Evolutionary conservation across 768 basidiomycete species (phyloP).

Genomic region (Macrolepiota albuminosa): DNA sequence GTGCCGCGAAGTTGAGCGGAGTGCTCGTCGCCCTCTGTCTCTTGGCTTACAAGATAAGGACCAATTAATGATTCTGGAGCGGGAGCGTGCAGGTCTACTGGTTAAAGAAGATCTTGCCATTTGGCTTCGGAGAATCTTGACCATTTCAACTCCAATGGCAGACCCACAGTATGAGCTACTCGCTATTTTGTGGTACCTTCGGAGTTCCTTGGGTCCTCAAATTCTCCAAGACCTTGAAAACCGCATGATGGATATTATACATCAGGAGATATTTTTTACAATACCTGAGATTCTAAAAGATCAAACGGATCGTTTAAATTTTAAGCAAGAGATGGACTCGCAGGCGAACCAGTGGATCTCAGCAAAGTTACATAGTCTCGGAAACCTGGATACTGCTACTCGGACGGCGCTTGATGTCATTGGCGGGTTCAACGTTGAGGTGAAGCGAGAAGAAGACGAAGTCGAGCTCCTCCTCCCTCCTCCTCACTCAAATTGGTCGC

Average conservation of each 20-base stretch:
- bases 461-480: slow-evolving; percentile 49
- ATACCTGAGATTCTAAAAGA: slow-evolving; percentile 72
- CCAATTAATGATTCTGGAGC: slow-evolving; percentile 62
- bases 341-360: slow-evolving; percentile 56
- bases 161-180: slow-evolving; percentile 56
- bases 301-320: slow-evolving; percentile 47
- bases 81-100: slow-evolving; percentile 68
- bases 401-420: slow-evolving; percentile 63
- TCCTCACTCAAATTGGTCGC: slow-evolving; percentile 56
- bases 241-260: slow-evolving; percentile 57
- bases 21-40: slow-evolving; percentile 74
- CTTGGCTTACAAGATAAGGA: slow-evolving; percentile 45
- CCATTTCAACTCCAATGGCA: slow-evolving; percentile 32
- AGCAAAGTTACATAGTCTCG: slow-evolving; percentile 52
- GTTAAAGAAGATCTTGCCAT: slow-evolving; percentile 67
- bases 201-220: slow-evolving; percentile 54
- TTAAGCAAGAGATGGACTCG: slow-evolving; percentile 56
- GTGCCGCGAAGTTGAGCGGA: slow-evolving; percentile 86
- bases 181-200: slow-evolving; percentile 58
- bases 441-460: slow-evolving; percentile 77
- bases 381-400: slow-evolving; percentile 51
- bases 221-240: slow-evolving; percentile 53
- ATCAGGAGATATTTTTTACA: slow-evolving; percentile 75
- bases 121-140: slow-evolving; percentile 46
- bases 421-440: slow-evolving; percentile 62